These are phyloP conservation scores for Backusella liffmaniae DNA, from an alignment of 192 early-diverging fungal genomes.

Conservation along the genomic window DNA sequence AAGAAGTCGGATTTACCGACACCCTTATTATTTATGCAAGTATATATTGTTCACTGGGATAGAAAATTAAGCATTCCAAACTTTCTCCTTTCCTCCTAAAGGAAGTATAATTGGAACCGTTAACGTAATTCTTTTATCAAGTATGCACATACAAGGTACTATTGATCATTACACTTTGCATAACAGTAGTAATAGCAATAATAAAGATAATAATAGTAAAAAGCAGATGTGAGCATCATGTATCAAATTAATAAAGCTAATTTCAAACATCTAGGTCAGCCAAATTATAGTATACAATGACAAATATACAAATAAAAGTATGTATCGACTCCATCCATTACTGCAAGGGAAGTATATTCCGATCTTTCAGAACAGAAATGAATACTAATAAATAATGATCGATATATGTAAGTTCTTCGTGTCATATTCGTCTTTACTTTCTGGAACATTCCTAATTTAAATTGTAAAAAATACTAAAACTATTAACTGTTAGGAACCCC, in stretches of 20 bases:
- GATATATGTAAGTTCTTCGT: not conserved
- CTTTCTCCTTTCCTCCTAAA: not conserved
- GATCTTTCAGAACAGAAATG: not conserved
- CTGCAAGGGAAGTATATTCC: not conserved
- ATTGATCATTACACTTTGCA: not conserved
- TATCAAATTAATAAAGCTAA: not conserved
- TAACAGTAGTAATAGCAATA: not conserved
- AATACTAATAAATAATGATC: not conserved
- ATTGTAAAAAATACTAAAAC: too few species aligned
- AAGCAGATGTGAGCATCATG: not conserved
- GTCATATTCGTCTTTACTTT: not conserved
- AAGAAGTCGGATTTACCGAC: too few species aligned
- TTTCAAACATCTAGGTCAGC: not conserved
- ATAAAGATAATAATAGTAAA: not conserved
- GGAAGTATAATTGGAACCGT: not conserved
- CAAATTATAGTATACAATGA: not conserved
- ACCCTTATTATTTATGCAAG: not conserved
- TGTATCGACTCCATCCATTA: not conserved
- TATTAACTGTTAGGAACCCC: too few species aligned
- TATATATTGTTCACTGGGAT: not conserved
- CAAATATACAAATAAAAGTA: not conserved
- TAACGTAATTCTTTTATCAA: not conserved
- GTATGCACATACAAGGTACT: not conserved
- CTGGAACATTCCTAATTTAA: too few species aligned
- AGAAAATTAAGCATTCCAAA: not conserved